phyloP scores from a whole-genome alignment of 495 filamentous ascomycete genomes.

The Amniculicola lignicola region DNA sequence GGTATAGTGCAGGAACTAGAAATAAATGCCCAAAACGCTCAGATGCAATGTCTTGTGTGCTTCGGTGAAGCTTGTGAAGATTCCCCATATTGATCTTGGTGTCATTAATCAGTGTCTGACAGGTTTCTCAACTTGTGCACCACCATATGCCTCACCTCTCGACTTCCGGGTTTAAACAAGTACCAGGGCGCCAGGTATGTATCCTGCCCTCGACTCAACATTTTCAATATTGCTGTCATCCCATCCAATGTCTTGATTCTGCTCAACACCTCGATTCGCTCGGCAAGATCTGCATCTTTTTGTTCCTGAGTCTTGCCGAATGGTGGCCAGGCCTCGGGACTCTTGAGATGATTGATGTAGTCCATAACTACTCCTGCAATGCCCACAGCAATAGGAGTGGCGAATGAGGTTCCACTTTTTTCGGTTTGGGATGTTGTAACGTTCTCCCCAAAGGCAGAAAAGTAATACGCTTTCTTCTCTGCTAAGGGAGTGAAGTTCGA shows the following conservation, averaged over 20 bases:
- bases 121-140: neutral
- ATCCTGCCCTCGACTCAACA: neutral
- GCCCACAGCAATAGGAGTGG: neutral
- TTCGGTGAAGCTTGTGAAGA: too few species aligned
- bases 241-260: neutral
- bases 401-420: neutral
- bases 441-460: neutral
- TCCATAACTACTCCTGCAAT: neutral
- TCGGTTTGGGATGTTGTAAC: neutral
- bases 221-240: neutral
- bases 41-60: too few species aligned
- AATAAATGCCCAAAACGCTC: too few species aligned
- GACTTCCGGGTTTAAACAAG: neutral
- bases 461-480: neutral
- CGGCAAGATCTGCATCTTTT: neutral
- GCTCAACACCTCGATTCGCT: neutral
- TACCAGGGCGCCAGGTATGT: conserved; percentile 2
- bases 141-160: neutral
- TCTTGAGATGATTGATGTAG: neutral
- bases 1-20: too few species aligned
- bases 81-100: too few species aligned
- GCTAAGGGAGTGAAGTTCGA: neutral
- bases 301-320: neutral
- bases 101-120: too few species aligned
- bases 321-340: neutral